Evolutionary conservation across 768 basidiomycete genomes (phyloP).

Genomic region (Lentinula edodes): DNA sequence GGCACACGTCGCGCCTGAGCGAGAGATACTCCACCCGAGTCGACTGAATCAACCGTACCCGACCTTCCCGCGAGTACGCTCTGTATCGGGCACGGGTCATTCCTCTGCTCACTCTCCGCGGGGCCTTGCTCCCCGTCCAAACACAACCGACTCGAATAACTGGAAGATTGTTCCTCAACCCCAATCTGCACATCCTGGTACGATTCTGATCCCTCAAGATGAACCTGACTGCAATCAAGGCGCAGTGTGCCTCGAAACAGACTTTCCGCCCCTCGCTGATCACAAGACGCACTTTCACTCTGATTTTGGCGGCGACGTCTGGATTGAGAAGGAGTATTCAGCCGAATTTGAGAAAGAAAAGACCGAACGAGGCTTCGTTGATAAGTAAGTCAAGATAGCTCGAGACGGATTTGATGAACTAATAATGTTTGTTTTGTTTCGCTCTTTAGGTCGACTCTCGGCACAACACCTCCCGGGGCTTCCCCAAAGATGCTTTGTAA

Average conservation of each 20-base stretch:
- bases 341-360: slow-evolving; percentile 8
- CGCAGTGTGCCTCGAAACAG: slow-evolving; percentile 24
- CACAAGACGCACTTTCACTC: background rate
- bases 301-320: slow-evolving; percentile 1
- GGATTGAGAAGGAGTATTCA: slow-evolving; percentile 13
- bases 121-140: background rate
- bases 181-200: background rate
- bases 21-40: background rate
- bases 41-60: slow-evolving; percentile 19
- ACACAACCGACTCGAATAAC: background rate
- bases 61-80: slow-evolving; percentile 22
- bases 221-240: background rate
- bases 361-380: background rate
- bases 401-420: background rate
- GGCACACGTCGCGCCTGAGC: slow-evolving; percentile 49
- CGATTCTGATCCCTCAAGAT: background rate
- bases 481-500: background rate
- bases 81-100: background rate
- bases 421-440: background rate
- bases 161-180: background rate
- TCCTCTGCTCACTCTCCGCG: background rate
- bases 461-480: background rate
- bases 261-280: slow-evolving; percentile 25
- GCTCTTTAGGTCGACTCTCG: background rate
- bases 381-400: background rate